Evolutionary conservation across 2,329 filamentous ascomycete genomes (phyloP).

Genomic region (Cercospora citrullina): DNA sequence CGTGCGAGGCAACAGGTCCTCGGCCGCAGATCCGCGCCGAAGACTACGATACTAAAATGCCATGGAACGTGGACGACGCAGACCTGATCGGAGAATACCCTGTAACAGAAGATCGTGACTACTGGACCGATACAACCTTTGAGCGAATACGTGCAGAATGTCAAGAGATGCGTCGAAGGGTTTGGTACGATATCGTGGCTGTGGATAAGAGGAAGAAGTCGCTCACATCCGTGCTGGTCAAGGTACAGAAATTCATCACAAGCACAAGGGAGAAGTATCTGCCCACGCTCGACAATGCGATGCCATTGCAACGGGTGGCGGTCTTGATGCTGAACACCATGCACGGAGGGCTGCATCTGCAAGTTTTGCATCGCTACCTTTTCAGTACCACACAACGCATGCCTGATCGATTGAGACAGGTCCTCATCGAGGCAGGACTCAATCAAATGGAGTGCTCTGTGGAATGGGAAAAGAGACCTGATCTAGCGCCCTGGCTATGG

Average conservation of each 20-base stretch:
- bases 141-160: conserved; percentile 69
- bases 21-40: conserved; percentile 69
- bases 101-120: conserved; percentile 49
- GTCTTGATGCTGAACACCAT: conserved; percentile 66
- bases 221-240: conserved; percentile 64
- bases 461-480: conserved; percentile 54
- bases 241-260: conserved; percentile 67
- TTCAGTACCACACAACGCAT: conserved; percentile 50
- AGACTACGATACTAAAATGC: conserved; percentile 73
- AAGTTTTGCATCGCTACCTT: conserved; percentile 69
- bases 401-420: conserved; percentile 63
- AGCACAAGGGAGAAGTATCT: conserved; percentile 67
- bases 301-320: conserved; percentile 64
- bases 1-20: conserved; percentile 72
- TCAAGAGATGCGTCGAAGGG: conserved; percentile 68
- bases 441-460: conserved; percentile 57
- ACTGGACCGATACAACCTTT: conserved; percentile 69
- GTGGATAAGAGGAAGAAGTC: conserved; percentile 63
- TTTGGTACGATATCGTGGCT: conserved; percentile 68
- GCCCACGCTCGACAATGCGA: conserved; percentile 59
- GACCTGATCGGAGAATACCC: conserved; percentile 53
- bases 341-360: conserved; percentile 63
- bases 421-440: conserved; percentile 63
- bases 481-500: conserved; percentile 65
- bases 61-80: conserved; percentile 68